These are phyloP conservation scores for Scleromitrula shiraiana DNA, from an alignment of 2,329 filamentous ascomycete species.

Conservation along the genomic window DNA sequence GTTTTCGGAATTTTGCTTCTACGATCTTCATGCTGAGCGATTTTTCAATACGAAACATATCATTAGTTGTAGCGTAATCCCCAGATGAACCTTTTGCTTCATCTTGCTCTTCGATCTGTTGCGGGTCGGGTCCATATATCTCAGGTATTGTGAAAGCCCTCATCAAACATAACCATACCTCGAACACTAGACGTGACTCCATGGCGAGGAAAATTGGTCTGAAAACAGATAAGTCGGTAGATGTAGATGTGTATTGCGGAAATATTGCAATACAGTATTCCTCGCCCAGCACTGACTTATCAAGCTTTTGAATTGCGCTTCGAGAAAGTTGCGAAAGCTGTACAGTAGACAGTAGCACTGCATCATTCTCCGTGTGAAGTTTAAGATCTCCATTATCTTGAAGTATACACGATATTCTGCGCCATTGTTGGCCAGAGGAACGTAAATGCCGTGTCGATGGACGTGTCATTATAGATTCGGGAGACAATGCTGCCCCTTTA, in stretches of 20 bases:
- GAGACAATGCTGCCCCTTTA: slow-evolving; percentile 50
- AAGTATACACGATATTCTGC: slow-evolving; percentile 82
- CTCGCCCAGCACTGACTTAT: slow-evolving; percentile 83
- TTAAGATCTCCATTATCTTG: slow-evolving; percentile 94
- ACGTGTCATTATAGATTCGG: slow-evolving; percentile 42
- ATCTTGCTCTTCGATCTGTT: slow-evolving; percentile 15
- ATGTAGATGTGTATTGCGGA: slow-evolving; percentile 75
- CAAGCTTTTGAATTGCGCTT: slow-evolving; percentile 82
- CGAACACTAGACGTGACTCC: slow-evolving; percentile 82
- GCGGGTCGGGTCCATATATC: slow-evolving; percentile 52
- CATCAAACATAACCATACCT: slow-evolving; percentile 92
- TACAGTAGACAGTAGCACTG: slow-evolving; percentile 70
- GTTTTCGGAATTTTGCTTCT: slow-evolving; percentile 47
- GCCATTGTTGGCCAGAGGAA: slow-evolving; percentile 58
- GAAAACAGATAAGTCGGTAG: slow-evolving; percentile 65
- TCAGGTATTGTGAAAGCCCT: slow-evolving; percentile 89
- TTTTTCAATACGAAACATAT: slow-evolving; percentile 56
- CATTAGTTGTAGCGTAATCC: slow-evolving; percentile 28
- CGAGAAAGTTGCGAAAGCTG: slow-evolving; percentile 83
- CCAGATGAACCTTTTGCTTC: slow-evolving; percentile 7
- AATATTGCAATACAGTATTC: slow-evolving; percentile 95
- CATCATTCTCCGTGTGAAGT: slow-evolving; percentile 78
- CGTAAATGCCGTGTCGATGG: slow-evolving; percentile 50
- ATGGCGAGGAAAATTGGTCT: slow-evolving; percentile 85
- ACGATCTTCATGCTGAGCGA: slow-evolving; percentile 50